phyloP scores from a whole-genome alignment of 495 filamentous ascomycete species.

The Lophium mytilinum region DNA sequence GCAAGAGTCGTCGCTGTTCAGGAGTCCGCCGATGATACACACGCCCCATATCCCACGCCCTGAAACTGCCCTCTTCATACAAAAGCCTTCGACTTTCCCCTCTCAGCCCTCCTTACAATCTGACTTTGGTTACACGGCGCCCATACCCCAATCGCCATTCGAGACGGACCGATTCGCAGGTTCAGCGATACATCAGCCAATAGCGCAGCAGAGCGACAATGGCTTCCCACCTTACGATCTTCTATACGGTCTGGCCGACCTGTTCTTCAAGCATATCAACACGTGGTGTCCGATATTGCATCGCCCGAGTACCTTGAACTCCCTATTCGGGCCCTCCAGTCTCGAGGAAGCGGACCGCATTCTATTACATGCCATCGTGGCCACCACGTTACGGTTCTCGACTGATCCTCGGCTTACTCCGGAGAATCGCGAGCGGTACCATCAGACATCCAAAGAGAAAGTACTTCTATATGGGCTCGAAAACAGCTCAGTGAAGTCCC shows the following conservation, averaged over 20 bases:
- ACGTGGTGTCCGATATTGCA: conserved; percentile 88
- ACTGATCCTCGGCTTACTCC: conserved; percentile 63
- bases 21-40: conserved; percentile 20
- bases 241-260: conserved; percentile 68
- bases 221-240: conserved; percentile 81
- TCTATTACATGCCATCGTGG: conserved; percentile 77
- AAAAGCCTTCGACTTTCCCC: conserved; percentile 45
- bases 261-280: conserved; percentile 88
- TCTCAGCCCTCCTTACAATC: conserved; percentile 11
- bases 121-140: conserved; percentile 13
- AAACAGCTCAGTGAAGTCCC: conserved; percentile 76
- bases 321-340: conserved; percentile 67
- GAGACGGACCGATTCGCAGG: conserved; percentile 9
- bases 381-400: conserved; percentile 76
- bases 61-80: conserved; percentile 55
- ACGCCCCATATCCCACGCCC: conserved; percentile 45
- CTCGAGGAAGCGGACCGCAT: conserved; percentile 75
- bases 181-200: not conserved
- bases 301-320: conserved; percentile 66
- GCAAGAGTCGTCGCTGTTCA: conserved; percentile 20
- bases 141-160: conserved; percentile 3
- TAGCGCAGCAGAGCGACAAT: conserved; percentile 43
- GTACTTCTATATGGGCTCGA: conserved; percentile 79
- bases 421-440: conserved; percentile 60
- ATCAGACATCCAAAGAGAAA: conserved; percentile 72